Evolutionary conservation across 208 protist genomes (phyloP), one percentile per base, ranked within the genome.

Genomic region (Trypanosoma melophagium): DNA sequence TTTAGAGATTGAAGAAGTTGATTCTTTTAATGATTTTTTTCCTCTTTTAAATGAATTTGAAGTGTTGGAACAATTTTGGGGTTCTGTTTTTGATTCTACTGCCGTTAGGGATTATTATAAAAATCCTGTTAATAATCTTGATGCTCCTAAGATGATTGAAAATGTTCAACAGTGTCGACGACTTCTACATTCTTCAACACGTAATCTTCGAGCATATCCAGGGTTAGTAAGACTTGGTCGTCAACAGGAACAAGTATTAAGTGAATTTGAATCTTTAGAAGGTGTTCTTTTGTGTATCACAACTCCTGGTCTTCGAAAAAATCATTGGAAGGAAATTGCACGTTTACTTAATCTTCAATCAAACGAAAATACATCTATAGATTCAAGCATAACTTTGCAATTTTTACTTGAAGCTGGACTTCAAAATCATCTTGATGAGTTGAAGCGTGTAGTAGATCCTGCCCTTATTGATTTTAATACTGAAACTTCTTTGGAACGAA

Each of bases 271-370:
- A 59, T 80, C 62, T 38, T 64, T 91, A 35, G 85, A 86, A 63
- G 71, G 76, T n/a, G 60, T 93, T 62, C 65, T 96, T 38, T 62
- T 64, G 24, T 67, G 84, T n/a, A 66, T 96, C 53, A 90, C 91
- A 24, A 83, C 83, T 12, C 85, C 87, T 28, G 89, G 84, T 17
- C 66, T 96, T 53, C 81, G 84, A 45, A 93, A 94, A 70, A 87
- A 80, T 58, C 91, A 96, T 68, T 96, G 91, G 89, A 90, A 91
- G 47, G 88, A 94, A 63, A 93, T 96, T 61, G 71, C 81, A 10
- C 77, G 87, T 45, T 60, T 92, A 19, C 58, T 96, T 45, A 62
- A 72, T 19, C 14, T 66, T 17, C 79, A 85, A 55, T 54, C 81
- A 19, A 68, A 73, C 7, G 58, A 80, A 14, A 87, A 93, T 38